Evolutionary conservation across 2,329 filamentous ascomycete genomes (phyloP).

Genomic region (Pleoardoris graminearum): DNA sequence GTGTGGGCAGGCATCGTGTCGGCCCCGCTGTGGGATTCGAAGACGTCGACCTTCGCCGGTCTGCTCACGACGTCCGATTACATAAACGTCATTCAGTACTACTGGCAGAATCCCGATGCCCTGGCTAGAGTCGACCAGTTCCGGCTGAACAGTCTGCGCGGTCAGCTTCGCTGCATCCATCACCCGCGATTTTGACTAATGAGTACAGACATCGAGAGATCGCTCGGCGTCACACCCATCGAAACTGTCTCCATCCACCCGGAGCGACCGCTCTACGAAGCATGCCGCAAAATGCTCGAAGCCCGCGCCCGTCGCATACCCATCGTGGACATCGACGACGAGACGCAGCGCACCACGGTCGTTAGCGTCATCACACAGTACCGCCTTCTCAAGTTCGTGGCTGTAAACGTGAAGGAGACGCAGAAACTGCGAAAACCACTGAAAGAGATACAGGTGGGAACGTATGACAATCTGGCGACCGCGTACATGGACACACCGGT

Average conservation of each 20-base stretch:
- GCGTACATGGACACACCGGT: slow-evolving; percentile 88
- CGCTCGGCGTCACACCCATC: slow-evolving; percentile 85
- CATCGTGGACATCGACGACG: slow-evolving; percentile 89
- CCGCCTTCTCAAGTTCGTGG: slow-evolving; percentile 97
- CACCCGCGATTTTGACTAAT: slow-evolving; percentile 14
- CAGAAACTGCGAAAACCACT: slow-evolving; percentile 86
- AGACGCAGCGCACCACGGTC: slow-evolving; percentile 88
- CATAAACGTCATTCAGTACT: slow-evolving; percentile 98
- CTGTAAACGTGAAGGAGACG: slow-evolving; percentile 89
- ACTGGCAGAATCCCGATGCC: slow-evolving; percentile 94
- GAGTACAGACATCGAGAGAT: slow-evolving; percentile 83
- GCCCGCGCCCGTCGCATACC: slow-evolving; percentile 93
- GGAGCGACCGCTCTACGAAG: slow-evolving; percentile 87
- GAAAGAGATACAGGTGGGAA: slow-evolving; percentile 80
- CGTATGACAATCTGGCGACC: slow-evolving; percentile 78
- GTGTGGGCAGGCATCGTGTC: slow-evolving; percentile 81
- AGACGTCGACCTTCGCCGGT: slow-evolving; percentile 88
- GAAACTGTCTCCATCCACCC: slow-evolving; percentile 97
- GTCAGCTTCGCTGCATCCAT: slow-evolving; percentile 53
- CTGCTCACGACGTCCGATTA: slow-evolving; percentile 95
- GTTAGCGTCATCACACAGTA: slow-evolving; percentile 98
- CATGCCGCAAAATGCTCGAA: slow-evolving; percentile 89
- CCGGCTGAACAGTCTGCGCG: slow-evolving; percentile 84
- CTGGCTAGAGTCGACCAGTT: slow-evolving; percentile 92
- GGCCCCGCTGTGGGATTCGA: slow-evolving; percentile 94